Evolutionary conservation across 768 basidiomycete species (phyloP).

Genomic region (Psilocybe subaeruginosa): DNA sequence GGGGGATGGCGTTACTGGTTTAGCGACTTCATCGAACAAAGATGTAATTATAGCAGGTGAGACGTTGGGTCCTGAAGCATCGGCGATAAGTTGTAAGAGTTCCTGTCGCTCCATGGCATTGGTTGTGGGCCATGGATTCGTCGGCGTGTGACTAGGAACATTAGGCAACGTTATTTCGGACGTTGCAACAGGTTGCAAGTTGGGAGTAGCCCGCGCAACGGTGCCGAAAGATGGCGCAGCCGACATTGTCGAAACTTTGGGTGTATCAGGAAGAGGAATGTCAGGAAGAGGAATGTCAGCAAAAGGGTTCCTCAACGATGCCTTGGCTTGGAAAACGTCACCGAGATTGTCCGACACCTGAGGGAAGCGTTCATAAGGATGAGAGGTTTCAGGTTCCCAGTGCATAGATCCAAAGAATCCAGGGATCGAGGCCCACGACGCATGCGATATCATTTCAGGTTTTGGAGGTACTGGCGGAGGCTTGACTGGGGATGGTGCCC

Average conservation of each 20-base stretch:
- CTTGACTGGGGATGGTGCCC: background rate
- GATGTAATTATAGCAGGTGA: constrained; percentile 6
- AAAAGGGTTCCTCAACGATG: constrained; percentile 18
- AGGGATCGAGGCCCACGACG: constrained; percentile 22
- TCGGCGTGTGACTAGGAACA: constrained; percentile 18
- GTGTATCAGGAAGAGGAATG: constrained; percentile 12
- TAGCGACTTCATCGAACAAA: background rate
- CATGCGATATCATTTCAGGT: constrained; percentile 25
- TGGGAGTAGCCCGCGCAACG: background rate
- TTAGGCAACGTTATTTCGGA: constrained; percentile 16
- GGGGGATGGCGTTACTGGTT: background rate
- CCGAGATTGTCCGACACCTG: background rate
- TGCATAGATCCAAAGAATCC: constrained; percentile 11
- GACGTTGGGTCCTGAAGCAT: constrained; percentile 13
- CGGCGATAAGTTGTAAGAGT: constrained; percentile 23
- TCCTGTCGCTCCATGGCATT: constrained; percentile 23
- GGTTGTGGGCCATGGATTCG: constrained; percentile 26
- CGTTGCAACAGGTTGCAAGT: background rate
- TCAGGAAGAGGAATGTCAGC: constrained; percentile 10
- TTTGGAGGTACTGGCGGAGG: constrained; percentile 15
- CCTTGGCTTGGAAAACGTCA: background rate
- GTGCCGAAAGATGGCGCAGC: background rate
- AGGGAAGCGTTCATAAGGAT: background rate
- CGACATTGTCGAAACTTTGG: background rate
- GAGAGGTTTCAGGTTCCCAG: background rate